Evolutionary conservation across 805 yeast species (phyloP).

Genomic region (Kurtzmaniella fragi): DNA sequence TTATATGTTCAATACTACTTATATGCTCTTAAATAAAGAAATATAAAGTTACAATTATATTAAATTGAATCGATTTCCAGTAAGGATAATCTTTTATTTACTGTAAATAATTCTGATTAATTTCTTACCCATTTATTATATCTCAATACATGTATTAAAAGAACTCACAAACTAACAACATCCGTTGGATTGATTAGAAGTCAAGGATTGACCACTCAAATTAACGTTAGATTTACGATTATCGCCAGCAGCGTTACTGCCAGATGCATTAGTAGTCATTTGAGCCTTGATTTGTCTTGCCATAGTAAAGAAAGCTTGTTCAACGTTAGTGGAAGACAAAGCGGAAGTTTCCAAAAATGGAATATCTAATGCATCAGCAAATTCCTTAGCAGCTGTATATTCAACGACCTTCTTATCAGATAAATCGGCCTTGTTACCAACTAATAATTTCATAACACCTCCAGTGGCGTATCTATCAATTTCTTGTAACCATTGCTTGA

Average conservation of each 20-base stretch:
- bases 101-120: too few relatives aligned
- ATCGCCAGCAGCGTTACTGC: conserved; percentile 18
- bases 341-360: conserved; percentile 97
- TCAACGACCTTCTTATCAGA: conserved; percentile 93
- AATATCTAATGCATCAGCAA: conserved; percentile 90
- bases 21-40: conserved; percentile 22
- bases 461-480: conserved; percentile 98
- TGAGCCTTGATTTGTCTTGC: conserved; percentile 97
- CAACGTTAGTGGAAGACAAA: conserved; percentile 90
- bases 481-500: conserved; percentile 97
- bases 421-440: conserved; percentile 95
- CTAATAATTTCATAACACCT: conserved; percentile 91
- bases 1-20: conserved; percentile 53
- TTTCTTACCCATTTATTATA: not conserved
- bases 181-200: conserved; percentile 32
- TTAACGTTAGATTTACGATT: conserved; percentile 62
- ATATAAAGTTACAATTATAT: too few relatives aligned
- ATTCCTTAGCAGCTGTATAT: conserved; percentile 93
- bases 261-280: conserved; percentile 64
- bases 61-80: too few relatives aligned
- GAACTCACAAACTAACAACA: conserved; percentile 27
- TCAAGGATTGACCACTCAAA: conserved; percentile 61
- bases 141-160: not conserved
- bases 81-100: too few relatives aligned
- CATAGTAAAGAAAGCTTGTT: conserved; percentile 98